Evolutionary conservation across 2,329 filamentous ascomycete genomes (phyloP).

Genomic region (Clarireedia sp.): DNA sequence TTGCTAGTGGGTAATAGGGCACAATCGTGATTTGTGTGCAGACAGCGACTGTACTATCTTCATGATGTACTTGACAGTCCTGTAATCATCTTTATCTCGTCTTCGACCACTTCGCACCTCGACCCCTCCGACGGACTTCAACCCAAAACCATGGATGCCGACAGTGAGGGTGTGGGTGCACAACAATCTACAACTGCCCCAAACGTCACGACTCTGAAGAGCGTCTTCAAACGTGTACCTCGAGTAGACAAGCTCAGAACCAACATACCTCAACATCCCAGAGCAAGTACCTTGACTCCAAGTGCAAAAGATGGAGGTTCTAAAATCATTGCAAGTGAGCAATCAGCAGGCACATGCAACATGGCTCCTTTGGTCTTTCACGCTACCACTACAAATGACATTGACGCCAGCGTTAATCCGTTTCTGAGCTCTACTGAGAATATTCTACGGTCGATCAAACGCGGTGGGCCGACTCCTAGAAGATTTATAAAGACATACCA

Average conservation of each 20-base stretch:
- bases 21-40: neutral
- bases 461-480: neutral
- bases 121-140: neutral
- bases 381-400: neutral
- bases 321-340: too few relatives aligned
- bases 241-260: neutral
- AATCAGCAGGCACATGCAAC: too few relatives aligned
- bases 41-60: too few relatives aligned
- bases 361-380: neutral
- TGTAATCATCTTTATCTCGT: neutral
- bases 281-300: too few relatives aligned
- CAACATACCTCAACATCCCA: neutral
- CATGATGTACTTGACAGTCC: neutral
- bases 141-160: neutral
- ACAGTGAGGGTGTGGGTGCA: neutral
- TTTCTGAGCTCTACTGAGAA: neutral
- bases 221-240: neutral
- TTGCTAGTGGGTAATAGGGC: too few relatives aligned
- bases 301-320: too few relatives aligned
- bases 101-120: neutral
- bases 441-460: neutral
- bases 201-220: neutral
- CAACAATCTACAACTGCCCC: neutral
- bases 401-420: too few relatives aligned
- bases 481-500: neutral